Base-by-base conservation (phyloP, 2,329 filamentous ascomycete species). In the Hawksworthiomyces lignivorus region DNA sequence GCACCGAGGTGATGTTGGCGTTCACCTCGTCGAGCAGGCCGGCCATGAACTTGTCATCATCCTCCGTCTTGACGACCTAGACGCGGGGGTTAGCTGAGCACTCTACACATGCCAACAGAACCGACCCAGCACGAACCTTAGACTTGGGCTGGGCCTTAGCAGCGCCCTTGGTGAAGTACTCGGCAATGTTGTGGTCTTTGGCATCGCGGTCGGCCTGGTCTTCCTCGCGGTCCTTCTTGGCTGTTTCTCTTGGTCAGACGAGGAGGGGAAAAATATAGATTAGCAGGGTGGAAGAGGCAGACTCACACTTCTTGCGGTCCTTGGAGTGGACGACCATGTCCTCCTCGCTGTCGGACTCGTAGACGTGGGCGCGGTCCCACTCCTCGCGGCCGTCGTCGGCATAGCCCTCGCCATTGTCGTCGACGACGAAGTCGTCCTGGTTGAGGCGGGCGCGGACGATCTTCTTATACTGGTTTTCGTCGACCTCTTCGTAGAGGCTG, bases 391-490 rank as follows among this genome's bases (percentile, higher is more conserved):
- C 92, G 58, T 97, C 92, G 60, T 97, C 90, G 51, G 87, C 90
- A 57, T 98, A 98, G 28, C 92, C 90, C 59, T 90, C 87, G 56
- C 90, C 90, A 67, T 96, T 94, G 67, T 98, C 92, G 68, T 97
- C 92, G 46, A 98, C 89, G 39, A 98, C 90, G 56, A 98, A 98
- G 65, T 98, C 92, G 55, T 98, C 92, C 56, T 94, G 75, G 57
- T 97, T 86, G 39, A 98, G 72, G 35, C 92, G 82, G 43, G 83
- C 80, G 31, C 92, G 79, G 12, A 98, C 88, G 51, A 97, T 83
- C 61, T 94, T 94, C 69, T 96, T 96, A 72, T 98, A 98, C 39
- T 86, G 85, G 56, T 92, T 90, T 56, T 98, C 92, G 57, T 97
- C 89, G 36, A 98, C 88, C 56, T 94, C 89, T 49, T 97, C 92